Evolutionary conservation across 1,284 basidiomycete species (phyloP).

Genomic region (Xanthoconium separans): DNA sequence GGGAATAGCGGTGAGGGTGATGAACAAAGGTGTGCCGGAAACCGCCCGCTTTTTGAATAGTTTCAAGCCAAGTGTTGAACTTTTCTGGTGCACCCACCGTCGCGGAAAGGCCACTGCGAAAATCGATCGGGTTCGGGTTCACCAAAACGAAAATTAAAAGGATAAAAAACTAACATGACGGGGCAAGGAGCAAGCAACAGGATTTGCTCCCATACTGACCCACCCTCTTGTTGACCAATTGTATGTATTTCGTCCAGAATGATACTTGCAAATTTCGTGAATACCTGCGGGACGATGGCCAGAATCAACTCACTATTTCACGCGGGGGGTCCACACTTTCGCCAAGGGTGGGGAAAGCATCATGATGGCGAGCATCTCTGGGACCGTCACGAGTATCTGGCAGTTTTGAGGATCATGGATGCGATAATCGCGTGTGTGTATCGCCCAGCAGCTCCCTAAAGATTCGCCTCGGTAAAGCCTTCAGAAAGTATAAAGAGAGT

Average conservation of each 20-base stretch:
- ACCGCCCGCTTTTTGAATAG: slow-evolving; percentile 57
- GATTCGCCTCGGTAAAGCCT: background rate
- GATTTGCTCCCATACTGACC: slow-evolving; percentile 71
- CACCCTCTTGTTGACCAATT: slow-evolving; percentile 67
- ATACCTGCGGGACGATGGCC: background rate
- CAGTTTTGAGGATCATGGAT: slow-evolving; percentile 63
- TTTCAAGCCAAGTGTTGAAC: slow-evolving; percentile 64
- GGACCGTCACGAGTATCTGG: slow-evolving; percentile 71
- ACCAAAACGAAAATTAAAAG: slow-evolving; percentile 12
- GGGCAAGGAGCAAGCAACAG: slow-evolving; percentile 64
- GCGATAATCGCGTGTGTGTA: slow-evolving; percentile 67
- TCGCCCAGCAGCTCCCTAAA: slow-evolving; percentile 60
- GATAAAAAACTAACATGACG: slow-evolving; percentile 51
- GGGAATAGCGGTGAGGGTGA: slow-evolving; percentile 68
- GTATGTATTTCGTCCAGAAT: slow-evolving; percentile 73
- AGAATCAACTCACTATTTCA: slow-evolving; percentile 47
- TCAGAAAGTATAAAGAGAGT: background rate
- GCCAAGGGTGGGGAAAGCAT: slow-evolving; percentile 65
- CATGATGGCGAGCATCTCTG: slow-evolving; percentile 67
- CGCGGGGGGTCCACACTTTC: slow-evolving; percentile 55
- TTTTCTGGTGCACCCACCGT: slow-evolving; percentile 63
- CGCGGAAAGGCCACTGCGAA: slow-evolving; percentile 60
- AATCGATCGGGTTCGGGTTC: no score
- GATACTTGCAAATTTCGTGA: slow-evolving; percentile 41
- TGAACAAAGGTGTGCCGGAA: slow-evolving; percentile 58